Evolutionary conservation across 2,329 filamentous ascomycete genomes (phyloP).

Genomic region (Microsporum canis): DNA sequence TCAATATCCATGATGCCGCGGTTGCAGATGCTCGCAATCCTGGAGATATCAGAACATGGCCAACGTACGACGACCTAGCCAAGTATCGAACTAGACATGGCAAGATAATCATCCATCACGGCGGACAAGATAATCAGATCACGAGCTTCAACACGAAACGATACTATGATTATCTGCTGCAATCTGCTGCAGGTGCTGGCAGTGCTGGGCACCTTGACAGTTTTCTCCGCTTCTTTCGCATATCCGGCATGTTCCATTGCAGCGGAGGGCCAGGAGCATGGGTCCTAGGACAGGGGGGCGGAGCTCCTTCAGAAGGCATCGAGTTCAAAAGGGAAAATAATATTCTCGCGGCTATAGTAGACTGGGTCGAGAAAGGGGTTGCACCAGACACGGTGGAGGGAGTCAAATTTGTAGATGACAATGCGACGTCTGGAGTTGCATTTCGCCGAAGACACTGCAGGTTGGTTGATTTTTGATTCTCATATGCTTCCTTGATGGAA

Average conservation of each 20-base stretch:
- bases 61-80: slow-evolving; percentile 19
- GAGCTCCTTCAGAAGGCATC: slow-evolving; percentile 2
- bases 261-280: slow-evolving; percentile 14
- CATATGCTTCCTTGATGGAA: not conserved
- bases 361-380: not conserved
- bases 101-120: not conserved
- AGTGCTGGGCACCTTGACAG: not conserved
- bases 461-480: not conserved
- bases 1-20: slow-evolving; percentile 4
- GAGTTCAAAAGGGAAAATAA: not conserved
- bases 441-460: slow-evolving; percentile 1
- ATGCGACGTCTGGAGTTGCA: not conserved
- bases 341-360: not conserved
- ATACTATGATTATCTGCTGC: slow-evolving; percentile 23
- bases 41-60: slow-evolving; percentile 34
- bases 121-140: not conserved
- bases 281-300: slow-evolving; percentile 25
- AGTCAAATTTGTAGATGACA: not conserved
- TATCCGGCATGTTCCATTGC: slow-evolving; percentile 6
- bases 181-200: slow-evolving; percentile 9
- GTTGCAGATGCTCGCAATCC: slow-evolving; percentile 25
- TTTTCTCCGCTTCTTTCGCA: slow-evolving; percentile 4
- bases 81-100: not conserved
- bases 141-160: not conserved
- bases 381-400: not conserved